phyloP scores from a whole-genome alignment of 371 early-diverging fungal genomes.

The Umbelopsis sp. region DNA sequence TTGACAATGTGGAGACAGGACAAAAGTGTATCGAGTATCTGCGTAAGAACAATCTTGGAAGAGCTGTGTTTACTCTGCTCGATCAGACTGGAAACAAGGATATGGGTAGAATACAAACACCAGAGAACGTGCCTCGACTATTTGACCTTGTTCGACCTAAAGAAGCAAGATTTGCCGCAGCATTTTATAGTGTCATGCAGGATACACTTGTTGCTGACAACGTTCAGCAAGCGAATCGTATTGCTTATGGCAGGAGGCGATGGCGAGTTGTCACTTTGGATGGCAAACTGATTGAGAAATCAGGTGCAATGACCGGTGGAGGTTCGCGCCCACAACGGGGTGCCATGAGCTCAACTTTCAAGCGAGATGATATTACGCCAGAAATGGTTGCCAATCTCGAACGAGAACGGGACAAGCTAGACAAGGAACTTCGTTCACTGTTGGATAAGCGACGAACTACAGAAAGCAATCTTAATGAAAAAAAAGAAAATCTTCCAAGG shows the following conservation, averaged over 20 bases:
- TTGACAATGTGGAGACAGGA: constrained; percentile 91
- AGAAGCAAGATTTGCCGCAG: constrained; percentile 74
- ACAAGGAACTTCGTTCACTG: constrained; percentile 56
- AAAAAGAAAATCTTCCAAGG: constrained; percentile 62
- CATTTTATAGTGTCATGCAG: constrained; percentile 90
- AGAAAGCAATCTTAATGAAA: constrained; percentile 58
- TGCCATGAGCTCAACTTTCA: constrained; percentile 84
- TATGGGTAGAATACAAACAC: constrained; percentile 63
- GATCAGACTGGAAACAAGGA: constrained; percentile 71
- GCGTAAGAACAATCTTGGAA: constrained; percentile 84
- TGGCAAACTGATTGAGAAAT: constrained; percentile 95
- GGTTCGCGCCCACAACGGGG: constrained; percentile 76
- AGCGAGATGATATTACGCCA: constrained; percentile 60
- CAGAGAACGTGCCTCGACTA: constrained; percentile 85
- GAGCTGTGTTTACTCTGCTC: constrained; percentile 91
- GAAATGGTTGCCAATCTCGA: constrained; percentile 62
- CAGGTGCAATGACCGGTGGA: constrained; percentile 98
- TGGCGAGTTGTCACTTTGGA: constrained; percentile 97
- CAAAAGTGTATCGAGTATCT: constrained; percentile 94
- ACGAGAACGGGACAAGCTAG: constrained; percentile 59
- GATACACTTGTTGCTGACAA: constrained; percentile 95
- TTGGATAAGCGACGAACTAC: constrained; percentile 52
- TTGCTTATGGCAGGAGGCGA: constrained; percentile 86
- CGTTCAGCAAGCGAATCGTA: constrained; percentile 89
- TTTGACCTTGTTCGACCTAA: constrained; percentile 91